phyloP scores from a whole-genome alignment of 805 yeast species.

The Lipomyces yamanashiensis region DNA sequence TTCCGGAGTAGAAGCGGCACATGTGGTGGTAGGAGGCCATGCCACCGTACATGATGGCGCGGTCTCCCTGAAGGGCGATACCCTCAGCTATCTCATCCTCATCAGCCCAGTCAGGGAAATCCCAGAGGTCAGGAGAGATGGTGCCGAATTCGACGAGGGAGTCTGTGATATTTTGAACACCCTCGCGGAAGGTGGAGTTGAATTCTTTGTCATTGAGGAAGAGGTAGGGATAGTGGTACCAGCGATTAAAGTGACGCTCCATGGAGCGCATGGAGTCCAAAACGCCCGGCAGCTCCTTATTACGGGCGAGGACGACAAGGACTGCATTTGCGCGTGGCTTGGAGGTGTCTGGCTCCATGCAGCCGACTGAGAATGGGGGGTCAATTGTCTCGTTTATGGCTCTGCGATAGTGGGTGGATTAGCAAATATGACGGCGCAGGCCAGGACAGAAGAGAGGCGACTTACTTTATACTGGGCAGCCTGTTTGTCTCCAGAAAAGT shows the following conservation, averaged over 20 bases:
- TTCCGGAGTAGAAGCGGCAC: constrained; percentile 92
- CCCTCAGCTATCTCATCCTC: constrained; percentile 56
- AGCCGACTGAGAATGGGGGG: constrained; percentile 60
- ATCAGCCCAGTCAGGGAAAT: constrained; percentile 59
- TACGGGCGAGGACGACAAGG: constrained; percentile 80
- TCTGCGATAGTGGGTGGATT: constrained; percentile 7
- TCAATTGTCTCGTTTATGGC: constrained; percentile 43
- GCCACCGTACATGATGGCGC: constrained; percentile 82
- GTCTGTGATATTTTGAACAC: constrained; percentile 58
- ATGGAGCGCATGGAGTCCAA: constrained; percentile 70
- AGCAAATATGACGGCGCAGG: neutral
- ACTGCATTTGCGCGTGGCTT: constrained; percentile 77
- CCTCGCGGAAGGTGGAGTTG: constrained; percentile 61
- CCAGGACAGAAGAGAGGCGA: constrained; percentile 4
- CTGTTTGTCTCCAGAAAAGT: constrained; percentile 10
- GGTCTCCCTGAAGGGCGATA: constrained; percentile 77
- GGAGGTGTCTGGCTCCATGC: constrained; percentile 52
- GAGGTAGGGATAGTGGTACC: constrained; percentile 93
- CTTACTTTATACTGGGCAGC: constrained; percentile 20
- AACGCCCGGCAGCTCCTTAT: constrained; percentile 79
- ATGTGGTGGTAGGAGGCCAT: constrained; percentile 84
- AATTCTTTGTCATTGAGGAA: constrained; percentile 84
- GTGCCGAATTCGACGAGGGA: constrained; percentile 74
- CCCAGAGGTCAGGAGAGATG: constrained; percentile 67
- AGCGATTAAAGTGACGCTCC: constrained; percentile 88